Percentiles rank a stretch among this genome's conserved stretches.
phyloP scores from a whole-genome alignment of 371 early-diverging fungal genomes.

The Sporodiniella umbellata region DNA sequence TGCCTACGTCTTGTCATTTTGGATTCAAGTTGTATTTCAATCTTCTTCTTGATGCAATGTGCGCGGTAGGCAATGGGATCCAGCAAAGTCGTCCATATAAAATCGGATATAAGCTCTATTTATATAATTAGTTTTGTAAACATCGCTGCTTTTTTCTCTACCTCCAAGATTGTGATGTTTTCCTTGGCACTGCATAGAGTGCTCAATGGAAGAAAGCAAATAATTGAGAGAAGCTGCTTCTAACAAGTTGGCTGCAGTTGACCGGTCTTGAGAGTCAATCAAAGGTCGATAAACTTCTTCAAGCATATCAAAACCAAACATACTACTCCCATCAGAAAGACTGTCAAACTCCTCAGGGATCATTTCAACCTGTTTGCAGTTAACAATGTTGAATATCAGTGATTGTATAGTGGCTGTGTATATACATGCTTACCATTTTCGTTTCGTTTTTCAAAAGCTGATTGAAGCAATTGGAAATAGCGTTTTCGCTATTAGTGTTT shows the following conservation, averaged over 20 bases:
- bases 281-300: conserved; percentile 41
- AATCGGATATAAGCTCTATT: conserved; percentile 32
- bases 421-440: conserved; percentile 30
- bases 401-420: no score
- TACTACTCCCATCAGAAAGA: conserved; percentile 39
- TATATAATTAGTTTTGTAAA: not conserved
- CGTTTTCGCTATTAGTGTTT: conserved; percentile 4
- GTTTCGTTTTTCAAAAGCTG: conserved; percentile 23
- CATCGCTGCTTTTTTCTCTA: conserved; percentile 2
- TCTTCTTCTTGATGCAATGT: conserved; percentile 19
- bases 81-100: conserved; percentile 40
- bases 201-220: conserved; percentile 31
- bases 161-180: conserved; percentile 16
- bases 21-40: conserved; percentile 17
- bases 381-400: no score
- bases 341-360: conserved; percentile 42
- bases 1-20: conserved; percentile 28
- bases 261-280: conserved; percentile 25
- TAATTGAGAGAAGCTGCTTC: conserved; percentile 41
- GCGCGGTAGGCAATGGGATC: conserved; percentile 42
- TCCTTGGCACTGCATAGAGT: conserved; percentile 33
- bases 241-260: conserved; percentile 33
- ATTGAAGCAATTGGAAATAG: conserved; percentile 7
- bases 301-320: conserved; percentile 45
- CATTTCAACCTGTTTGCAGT: conserved; percentile 47